Evolutionary conservation across 2,329 filamentous ascomycete genomes (phyloP), one percentile per base, ranked within the genome.

Genomic region (Hirsutella rhossiliensis): DNA sequence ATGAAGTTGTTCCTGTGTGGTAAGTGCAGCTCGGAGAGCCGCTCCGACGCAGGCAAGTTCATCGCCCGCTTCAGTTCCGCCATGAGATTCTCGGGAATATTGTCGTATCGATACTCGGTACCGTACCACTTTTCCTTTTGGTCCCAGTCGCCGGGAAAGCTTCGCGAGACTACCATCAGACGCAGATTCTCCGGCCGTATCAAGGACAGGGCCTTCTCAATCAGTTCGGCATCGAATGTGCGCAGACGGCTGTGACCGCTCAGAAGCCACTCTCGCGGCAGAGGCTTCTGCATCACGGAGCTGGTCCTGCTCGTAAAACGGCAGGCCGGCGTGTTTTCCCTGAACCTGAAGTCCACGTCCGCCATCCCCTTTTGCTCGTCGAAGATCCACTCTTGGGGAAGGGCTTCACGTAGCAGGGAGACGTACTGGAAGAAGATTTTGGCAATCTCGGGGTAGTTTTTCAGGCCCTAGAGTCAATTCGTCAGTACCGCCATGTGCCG

Each of bases 101-200:
- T 83, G 58, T 94, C 84, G 29, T 82, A 75, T 50, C 80, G 85
- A 65, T 96, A 94, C 57, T 97, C 89, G 0, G 92, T 98, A 9
- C 90, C 90, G 55, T 98, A 98, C 92, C 92, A 98, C 59, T 89
- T 87, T 67, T 98, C 92, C 58, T 84, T 94, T 60, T 82, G 68
- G 51, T 94, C 76, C 86, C 87, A 96, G 42, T 78, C 75, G 0
- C 87, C 89, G 0, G 89, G 89, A 52, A 82, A 84, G 9, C 85
- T 82, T 56, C 88, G 85, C 20, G 87, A 90, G 27, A 94, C 79
- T 41, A 97, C 72, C 2, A 79, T 82, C 61, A 96, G 75, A 28
- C 87, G 78, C 66, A 97, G 88, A 58, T 96, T 97, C 59, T 97
- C 89, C 0, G 89, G 85, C 18, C 82, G 75, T 40, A 98, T 66